phyloP scores from a whole-genome alignment of 352 stramenopile genomes.

The Peronospora farinosa region DNA sequence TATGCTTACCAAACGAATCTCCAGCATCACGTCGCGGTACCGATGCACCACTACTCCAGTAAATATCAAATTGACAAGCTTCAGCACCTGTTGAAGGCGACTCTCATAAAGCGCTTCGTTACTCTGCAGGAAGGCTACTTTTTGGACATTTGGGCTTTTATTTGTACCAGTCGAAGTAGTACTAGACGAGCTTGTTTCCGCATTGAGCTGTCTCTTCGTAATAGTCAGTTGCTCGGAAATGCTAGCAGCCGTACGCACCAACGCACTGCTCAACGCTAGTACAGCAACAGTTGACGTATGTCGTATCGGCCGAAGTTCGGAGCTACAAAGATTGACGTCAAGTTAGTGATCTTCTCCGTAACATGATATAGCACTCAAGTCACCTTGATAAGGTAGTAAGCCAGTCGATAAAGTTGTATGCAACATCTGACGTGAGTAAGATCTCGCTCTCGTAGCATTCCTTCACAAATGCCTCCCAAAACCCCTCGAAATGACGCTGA shows the following conservation, averaged over 20 bases:
- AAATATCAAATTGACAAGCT: conserved; percentile 65
- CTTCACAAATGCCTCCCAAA: conserved; percentile 72
- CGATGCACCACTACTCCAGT: conserved; percentile 73
- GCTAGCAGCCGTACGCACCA: conserved; percentile 46
- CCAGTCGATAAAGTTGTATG: conserved; percentile 71
- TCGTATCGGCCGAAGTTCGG: conserved; percentile 75
- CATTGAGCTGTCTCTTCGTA: conserved; percentile 64
- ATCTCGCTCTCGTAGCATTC: conserved; percentile 80
- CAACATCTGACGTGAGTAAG: conserved; percentile 62
- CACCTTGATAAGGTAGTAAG: conserved; percentile 74
- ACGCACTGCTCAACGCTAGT: conserved; percentile 55
- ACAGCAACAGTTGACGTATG: conserved; percentile 71
- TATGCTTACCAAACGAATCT: conserved; percentile 84
- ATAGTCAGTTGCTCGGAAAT: conserved; percentile 62
- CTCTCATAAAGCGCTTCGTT: conserved; percentile 67
- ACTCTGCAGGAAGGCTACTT: conserved; percentile 42
- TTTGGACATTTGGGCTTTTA: conserved; percentile 46
- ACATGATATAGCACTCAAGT: not conserved
- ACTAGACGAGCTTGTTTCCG: conserved; percentile 35
- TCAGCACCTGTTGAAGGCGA: conserved; percentile 48
- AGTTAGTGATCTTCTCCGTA: conserved; percentile 2
- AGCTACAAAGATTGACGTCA: conserved; percentile 29
- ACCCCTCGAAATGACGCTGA: conserved; percentile 55
- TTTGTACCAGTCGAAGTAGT: conserved; percentile 12
- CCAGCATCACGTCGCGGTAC: conserved; percentile 90